Conservation (phyloP, 768 basidiomycete species). For the Pleurotus giganteus region DNA sequence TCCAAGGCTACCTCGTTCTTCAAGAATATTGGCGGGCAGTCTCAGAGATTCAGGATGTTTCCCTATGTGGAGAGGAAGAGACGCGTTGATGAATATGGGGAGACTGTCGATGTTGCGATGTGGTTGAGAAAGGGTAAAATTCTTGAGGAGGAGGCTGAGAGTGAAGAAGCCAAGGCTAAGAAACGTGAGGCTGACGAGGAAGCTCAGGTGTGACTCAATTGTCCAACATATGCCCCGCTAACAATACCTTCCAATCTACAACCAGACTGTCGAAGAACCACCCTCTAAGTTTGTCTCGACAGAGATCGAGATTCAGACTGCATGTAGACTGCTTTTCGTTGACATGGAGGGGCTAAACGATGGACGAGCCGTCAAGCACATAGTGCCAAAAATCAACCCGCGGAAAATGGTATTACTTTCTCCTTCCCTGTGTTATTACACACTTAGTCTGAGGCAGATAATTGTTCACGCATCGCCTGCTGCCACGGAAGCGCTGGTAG, state of each 20-base stretch:
- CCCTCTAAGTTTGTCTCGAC: slow-evolving; percentile 90
- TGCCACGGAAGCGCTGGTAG: slow-evolving; percentile 71
- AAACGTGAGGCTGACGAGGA: slow-evolving; percentile 75
- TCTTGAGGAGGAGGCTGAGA: slow-evolving; percentile 87
- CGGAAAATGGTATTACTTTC: slow-evolving; percentile 75
- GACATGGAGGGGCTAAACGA: slow-evolving; percentile 98
- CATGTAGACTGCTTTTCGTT: slow-evolving; percentile 85
- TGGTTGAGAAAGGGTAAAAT: slow-evolving; percentile 93
- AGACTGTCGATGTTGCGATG: slow-evolving; percentile 91
- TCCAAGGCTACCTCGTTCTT: slow-evolving; percentile 85
- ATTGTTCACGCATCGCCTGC: slow-evolving; percentile 75
- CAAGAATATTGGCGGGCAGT: slow-evolving; percentile 68
- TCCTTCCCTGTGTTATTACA: neutral
- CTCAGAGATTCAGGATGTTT: slow-evolving; percentile 93
- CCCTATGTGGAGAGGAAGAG: slow-evolving; percentile 92
- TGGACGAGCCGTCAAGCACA: slow-evolving; percentile 94
- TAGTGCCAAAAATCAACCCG: slow-evolving; percentile 94
- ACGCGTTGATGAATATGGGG: slow-evolving; percentile 93
- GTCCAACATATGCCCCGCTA: neutral
- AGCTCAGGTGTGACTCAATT: slow-evolving; percentile 54
- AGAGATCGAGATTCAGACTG: slow-evolving; percentile 72
- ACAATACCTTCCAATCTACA: neutral
- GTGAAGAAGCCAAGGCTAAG: slow-evolving; percentile 76
- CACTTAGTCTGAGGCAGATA: slow-evolving; percentile 50
- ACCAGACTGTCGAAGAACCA: slow-evolving; percentile 47